Conservation (phyloP, 2,329 filamentous ascomycete species). For the Neobulgaria alba region DNA sequence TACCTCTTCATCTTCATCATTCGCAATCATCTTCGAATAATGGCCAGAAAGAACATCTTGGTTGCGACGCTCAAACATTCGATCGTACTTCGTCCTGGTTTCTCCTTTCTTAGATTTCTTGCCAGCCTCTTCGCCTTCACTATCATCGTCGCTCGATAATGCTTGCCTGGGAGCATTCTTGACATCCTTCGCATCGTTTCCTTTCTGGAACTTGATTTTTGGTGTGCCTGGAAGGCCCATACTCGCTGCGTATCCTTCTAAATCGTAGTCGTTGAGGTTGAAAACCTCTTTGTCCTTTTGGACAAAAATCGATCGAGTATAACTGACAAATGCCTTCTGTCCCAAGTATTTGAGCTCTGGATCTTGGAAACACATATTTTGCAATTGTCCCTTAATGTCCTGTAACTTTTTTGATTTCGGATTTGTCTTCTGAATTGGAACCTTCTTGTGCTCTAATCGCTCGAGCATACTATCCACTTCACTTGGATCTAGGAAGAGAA, state of each 20-base stretch:
- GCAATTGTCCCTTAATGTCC: constrained; percentile 74
- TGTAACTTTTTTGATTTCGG: constrained; percentile 84
- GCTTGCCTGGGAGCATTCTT: constrained; percentile 76
- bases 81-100: constrained; percentile 90
- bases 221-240: constrained; percentile 85
- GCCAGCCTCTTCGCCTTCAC: constrained; percentile 44
- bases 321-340: constrained; percentile 92
- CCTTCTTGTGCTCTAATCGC: constrained; percentile 78
- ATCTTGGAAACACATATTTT: constrained; percentile 94
- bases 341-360: constrained; percentile 89
- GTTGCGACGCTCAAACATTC: constrained; percentile 96
- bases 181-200: constrained; percentile 73
- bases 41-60: constrained; percentile 93
- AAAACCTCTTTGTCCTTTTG: constrained; percentile 92
- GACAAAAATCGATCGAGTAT: constrained; percentile 74
- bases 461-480: constrained; percentile 90
- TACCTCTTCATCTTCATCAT: constrained; percentile 41
- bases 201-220: constrained; percentile 87
- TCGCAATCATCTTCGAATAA: constrained; percentile 75
- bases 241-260: constrained; percentile 80
- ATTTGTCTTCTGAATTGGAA: constrained; percentile 79
- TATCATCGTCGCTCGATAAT: constrained; percentile 54
- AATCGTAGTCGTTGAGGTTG: constrained; percentile 68
- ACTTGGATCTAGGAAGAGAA: constrained; percentile 84
- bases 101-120: constrained; percentile 53